Evolutionary conservation across 1,284 basidiomycete genomes (phyloP).

Genomic region (Kwoniella shivajii): DNA sequence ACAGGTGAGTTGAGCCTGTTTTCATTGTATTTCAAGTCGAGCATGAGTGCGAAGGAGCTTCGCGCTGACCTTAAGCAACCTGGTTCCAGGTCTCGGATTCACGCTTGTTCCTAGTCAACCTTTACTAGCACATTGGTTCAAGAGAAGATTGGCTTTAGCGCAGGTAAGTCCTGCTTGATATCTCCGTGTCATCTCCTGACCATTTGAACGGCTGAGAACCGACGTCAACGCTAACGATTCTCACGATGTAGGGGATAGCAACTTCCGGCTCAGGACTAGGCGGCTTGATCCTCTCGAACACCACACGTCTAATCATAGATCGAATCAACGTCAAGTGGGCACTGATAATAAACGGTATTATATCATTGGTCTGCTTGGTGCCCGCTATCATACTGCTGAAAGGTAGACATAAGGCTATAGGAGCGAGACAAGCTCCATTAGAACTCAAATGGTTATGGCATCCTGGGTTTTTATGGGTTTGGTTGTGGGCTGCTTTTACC

Average conservation of each 20-base stretch:
- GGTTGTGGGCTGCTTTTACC: conserved; percentile 33
- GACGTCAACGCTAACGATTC: too few relatives aligned
- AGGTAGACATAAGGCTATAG: conserved; percentile 40
- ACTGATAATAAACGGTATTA: conserved; percentile 51
- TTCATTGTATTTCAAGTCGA: neutral
- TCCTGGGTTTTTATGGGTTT: conserved; percentile 42
- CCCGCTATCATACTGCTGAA: conserved; percentile 49
- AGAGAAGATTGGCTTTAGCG: conserved; percentile 44
- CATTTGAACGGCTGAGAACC: neutral
- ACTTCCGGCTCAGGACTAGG: conserved; percentile 50
- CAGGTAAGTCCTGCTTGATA: conserved; percentile 18
- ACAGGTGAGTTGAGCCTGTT: conserved; percentile 22
- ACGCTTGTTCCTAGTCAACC: conserved; percentile 48
- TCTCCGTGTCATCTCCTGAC: too few relatives aligned
- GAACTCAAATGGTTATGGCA: conserved; percentile 39
- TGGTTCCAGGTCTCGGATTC: conserved; percentile 16
- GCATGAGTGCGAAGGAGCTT: neutral
- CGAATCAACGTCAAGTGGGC: conserved; percentile 47
- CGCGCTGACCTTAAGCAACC: neutral
- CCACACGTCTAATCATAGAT: conserved; percentile 45
- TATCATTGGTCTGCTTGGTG: conserved; percentile 47
- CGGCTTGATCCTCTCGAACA: conserved; percentile 48
- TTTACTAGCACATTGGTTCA: conserved; percentile 53
- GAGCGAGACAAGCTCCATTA: conserved; percentile 33
- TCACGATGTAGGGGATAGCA: conserved; percentile 29